Conservation (phyloP, 495 filamentous ascomycete genomes). For the Penicillium subrubescens region DNA sequence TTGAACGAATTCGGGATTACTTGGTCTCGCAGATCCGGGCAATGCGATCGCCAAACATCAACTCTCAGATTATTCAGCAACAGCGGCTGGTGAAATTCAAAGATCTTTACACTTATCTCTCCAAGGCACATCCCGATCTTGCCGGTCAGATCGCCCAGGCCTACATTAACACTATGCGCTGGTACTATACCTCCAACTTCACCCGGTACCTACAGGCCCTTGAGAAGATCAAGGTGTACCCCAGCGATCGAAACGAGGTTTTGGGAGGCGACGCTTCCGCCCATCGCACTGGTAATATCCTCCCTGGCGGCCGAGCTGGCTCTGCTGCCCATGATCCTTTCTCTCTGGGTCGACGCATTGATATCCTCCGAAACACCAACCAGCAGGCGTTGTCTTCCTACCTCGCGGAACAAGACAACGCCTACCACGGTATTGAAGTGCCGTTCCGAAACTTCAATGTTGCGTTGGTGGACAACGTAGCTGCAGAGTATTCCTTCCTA, state of each 20-base stretch:
- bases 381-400: slow-evolving; percentile 76
- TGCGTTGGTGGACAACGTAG: slow-evolving; percentile 88
- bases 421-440: slow-evolving; percentile 81
- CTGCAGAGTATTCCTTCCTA: slow-evolving; percentile 93
- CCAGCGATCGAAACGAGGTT: slow-evolving; percentile 80
- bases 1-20: slow-evolving; percentile 91
- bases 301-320: slow-evolving; percentile 43
- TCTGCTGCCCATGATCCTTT: slow-evolving; percentile 81
- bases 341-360: slow-evolving; percentile 79
- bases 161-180: slow-evolving; percentile 98
- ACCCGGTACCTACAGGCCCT: slow-evolving; percentile 82
- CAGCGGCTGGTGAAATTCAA: slow-evolving; percentile 84
- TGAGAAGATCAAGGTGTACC: slow-evolving; percentile 79
- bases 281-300: slow-evolving; percentile 50
- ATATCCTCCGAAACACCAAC: slow-evolving; percentile 70
- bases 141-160: slow-evolving; percentile 88
- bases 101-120: slow-evolving; percentile 82
- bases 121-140: slow-evolving; percentile 72
- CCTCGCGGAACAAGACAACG: slow-evolving; percentile 83
- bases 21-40: slow-evolving; percentile 92
- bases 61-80: slow-evolving; percentile 94
- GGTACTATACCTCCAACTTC: slow-evolving; percentile 95
- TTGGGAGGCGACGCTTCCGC: slow-evolving; percentile 75
- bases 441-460: slow-evolving; percentile 94
- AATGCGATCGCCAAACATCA: slow-evolving; percentile 88